These are phyloP conservation scores for Penicillium nucicola DNA, from an alignment of 495 filamentous ascomycete genomes.

Conservation along the genomic window DNA sequence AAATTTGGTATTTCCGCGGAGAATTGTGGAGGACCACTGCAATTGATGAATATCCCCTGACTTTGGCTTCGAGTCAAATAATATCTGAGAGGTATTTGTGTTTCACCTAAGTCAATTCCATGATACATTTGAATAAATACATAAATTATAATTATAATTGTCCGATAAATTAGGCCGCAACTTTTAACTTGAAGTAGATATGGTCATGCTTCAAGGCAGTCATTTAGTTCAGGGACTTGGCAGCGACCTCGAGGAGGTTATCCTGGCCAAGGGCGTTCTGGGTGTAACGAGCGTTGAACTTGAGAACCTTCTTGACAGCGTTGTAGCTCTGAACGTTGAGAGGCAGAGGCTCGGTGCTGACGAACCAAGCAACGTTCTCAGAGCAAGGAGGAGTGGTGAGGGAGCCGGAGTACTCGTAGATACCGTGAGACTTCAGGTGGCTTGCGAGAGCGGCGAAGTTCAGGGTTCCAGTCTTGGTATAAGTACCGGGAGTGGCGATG, in stretches of 20 bases:
- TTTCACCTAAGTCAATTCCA: too few relatives aligned
- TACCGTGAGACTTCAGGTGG: conserved; percentile 43
- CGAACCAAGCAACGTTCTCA: conserved; percentile 57
- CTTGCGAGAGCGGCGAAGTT: conserved; percentile 53
- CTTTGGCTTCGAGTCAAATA: too few relatives aligned
- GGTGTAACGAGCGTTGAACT: conserved; percentile 61
- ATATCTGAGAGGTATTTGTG: too few relatives aligned
- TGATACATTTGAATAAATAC: too few relatives aligned
- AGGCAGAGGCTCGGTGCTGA: conserved; percentile 49
- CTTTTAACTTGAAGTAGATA: too few relatives aligned
- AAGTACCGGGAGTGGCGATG: conserved; percentile 53
- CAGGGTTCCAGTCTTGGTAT: conserved; percentile 51
- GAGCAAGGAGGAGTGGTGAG: conserved; percentile 69
- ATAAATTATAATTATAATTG: too few relatives aligned
- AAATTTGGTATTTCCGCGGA: too few relatives aligned
- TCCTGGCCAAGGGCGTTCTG: conserved; percentile 54
- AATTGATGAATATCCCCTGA: too few relatives aligned
- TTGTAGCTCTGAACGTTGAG: conserved; percentile 53
- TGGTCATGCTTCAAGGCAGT: neutral
- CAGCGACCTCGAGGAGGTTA: conserved; percentile 49
- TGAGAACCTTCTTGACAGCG: conserved; percentile 54
- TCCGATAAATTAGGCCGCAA: too few relatives aligned
- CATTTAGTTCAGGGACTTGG: conserved; percentile 8
- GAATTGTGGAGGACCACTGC: too few relatives aligned
- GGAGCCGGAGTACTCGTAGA: conserved; percentile 59